Conservation (phyloP, 2,329 filamentous ascomycete species). For the Diaporthe amygdali region DNA sequence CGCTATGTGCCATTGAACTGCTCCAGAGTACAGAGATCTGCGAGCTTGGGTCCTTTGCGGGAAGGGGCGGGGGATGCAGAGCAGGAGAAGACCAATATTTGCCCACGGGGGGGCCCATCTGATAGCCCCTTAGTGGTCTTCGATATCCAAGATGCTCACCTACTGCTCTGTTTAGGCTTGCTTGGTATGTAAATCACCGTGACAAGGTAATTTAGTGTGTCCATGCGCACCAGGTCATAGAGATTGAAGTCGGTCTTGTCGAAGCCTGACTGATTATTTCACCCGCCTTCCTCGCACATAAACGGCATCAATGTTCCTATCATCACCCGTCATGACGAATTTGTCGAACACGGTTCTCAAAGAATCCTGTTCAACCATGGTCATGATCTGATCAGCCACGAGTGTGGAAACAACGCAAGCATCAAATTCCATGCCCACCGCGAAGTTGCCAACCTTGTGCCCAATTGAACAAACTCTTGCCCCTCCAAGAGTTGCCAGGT, state of each 20-base stretch:
- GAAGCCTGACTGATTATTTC: not conserved
- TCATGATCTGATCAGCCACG: conserved; percentile 49
- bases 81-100: too few relatives aligned
- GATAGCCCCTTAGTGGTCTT: too few relatives aligned
- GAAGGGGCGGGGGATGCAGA: too few relatives aligned
- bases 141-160: too few relatives aligned
- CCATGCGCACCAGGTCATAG: too few relatives aligned
- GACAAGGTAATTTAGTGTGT: too few relatives aligned
- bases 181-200: too few relatives aligned
- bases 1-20: too few relatives aligned
- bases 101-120: too few relatives aligned
- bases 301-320: conserved; percentile 63
- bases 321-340: conserved; percentile 70
- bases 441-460: conserved; percentile 60
- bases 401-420: conserved; percentile 54
- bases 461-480: conserved; percentile 62
- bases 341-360: conserved; percentile 60
- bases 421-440: conserved; percentile 66
- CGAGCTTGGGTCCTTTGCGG: too few relatives aligned
- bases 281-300: conserved; percentile 53
- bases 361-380: conserved; percentile 56
- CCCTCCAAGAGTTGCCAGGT: conserved; percentile 65
- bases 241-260: not conserved
- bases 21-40: too few relatives aligned
- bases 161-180: too few relatives aligned